Base-by-base conservation (phyloP, 1,139 yeast species). In the Debaryomycetaceae sp. region DNA sequence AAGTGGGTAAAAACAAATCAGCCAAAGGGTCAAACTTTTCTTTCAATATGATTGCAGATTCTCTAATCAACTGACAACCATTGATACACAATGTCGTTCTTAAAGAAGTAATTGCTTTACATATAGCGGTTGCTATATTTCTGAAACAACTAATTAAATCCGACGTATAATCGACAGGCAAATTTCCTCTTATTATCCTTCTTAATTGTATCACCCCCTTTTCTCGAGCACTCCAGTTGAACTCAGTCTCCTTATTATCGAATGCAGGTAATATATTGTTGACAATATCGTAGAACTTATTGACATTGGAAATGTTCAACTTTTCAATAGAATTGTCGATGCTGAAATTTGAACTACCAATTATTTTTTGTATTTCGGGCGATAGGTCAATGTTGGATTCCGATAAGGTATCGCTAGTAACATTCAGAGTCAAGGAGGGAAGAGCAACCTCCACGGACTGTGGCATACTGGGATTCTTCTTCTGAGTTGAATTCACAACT, bases 201-300 rank as follows among this genome's bases (percentile, higher is more conserved):
- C 97, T 70, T 31, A 88, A 55, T 39, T 70, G 73, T 1, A 75
- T 53, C 2, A 89, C 74, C 41, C 67, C 67, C 41, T 74, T 73
- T 51, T 91, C 97, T 53, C 99, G 73, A 1, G 57, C 52, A 18
- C 71, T 65, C 99, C 99, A 92, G 55, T 92, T 92, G 45, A 73
- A 74, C 55, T 94, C 98, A 0, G 95, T 84, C 59, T 94, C 98
- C 52, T 83, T 88, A 2, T 82, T 83, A n/a, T 73, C 75, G 53
- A 92, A 87, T 13, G 60, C 59, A 1, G 65, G 59, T 1, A 45
- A 18, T 30, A 63, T 45, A 1, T 53, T 55, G 9, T 51, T 47
- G 8, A 59, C 39, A 5, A 48, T 42, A 11, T 41, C 42, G 30
- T 48, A 41, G 17, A 70, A 43, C 2, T 49, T 47, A 8, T 57